A percentile compares a stretch with the other conserved stretches of the same genome.
phyloP scores from a whole-genome alignment of 805 yeast species.

The Yarrowia yakushimensis region DNA sequence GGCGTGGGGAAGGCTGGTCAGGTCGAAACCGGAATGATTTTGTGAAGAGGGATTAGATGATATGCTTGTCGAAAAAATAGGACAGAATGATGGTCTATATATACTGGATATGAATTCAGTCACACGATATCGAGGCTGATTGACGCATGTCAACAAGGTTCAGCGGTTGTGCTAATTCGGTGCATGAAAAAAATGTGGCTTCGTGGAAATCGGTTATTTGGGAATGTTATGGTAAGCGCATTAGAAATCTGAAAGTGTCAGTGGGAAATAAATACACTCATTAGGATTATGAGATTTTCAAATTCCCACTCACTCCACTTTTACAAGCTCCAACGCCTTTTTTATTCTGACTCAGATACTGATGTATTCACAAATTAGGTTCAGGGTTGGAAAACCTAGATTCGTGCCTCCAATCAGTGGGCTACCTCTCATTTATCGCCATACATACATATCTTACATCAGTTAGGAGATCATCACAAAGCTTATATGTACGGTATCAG shows the following conservation, averaged over 20 bases:
- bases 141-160: conserved; percentile 10
- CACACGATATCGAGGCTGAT: conserved; percentile 22
- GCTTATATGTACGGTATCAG: neutral
- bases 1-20: neutral
- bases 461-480: neutral
- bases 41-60: neutral
- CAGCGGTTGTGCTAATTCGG: neutral
- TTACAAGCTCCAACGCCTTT: neutral
- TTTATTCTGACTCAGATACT: conserved; percentile 3
- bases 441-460: conserved; percentile 17
- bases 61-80: neutral
- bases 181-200: neutral
- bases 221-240: neutral
- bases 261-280: too few species aligned
- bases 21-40: neutral
- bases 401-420: neutral
- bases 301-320: neutral
- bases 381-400: neutral
- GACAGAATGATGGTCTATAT: neutral
- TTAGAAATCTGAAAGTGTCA: neutral
- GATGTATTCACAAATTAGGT: neutral
- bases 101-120: neutral
- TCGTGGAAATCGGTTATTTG: neutral
- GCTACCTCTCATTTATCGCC: conserved; percentile 12
- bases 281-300: neutral